Evolutionary conservation across 2,329 filamentous ascomycete genomes (phyloP).

Genomic region (Mariannaea sp.): DNA sequence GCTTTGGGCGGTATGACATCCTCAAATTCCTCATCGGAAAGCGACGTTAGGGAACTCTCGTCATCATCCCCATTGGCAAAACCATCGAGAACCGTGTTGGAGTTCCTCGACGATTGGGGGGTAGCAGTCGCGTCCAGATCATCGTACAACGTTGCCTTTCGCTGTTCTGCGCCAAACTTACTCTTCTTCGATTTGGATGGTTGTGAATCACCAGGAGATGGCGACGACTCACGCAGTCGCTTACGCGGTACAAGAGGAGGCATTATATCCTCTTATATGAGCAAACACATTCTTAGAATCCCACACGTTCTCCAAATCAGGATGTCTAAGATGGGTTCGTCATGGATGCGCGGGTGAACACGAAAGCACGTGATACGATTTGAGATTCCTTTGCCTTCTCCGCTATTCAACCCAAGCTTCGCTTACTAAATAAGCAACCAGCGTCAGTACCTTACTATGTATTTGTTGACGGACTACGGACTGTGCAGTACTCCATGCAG

Average conservation of each 20-base stretch:
- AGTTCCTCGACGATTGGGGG: conserved; percentile 49
- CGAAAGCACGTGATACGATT: conserved; percentile 28
- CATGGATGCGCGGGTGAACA: conserved; percentile 23
- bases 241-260: conserved; percentile 72
- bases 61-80: conserved; percentile 49
- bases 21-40: conserved; percentile 63
- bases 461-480: too few species aligned
- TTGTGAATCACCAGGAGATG: conserved; percentile 38
- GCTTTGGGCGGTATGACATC: conserved; percentile 49
- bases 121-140: conserved; percentile 59
- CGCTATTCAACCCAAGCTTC: too few species aligned
- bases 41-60: conserved; percentile 56
- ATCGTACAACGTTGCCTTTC: conserved; percentile 65
- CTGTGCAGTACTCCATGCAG: too few species aligned
- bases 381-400: background rate
- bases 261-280: conserved; percentile 59
- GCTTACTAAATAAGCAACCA: too few species aligned
- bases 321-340: conserved; percentile 4
- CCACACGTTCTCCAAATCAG: background rate
- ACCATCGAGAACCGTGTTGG: conserved; percentile 48
- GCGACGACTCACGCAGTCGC: conserved; percentile 59
- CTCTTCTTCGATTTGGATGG: conserved; percentile 36
- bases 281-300: conserved; percentile 22
- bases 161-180: conserved; percentile 34
- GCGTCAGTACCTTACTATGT: too few species aligned